Conservation (phyloP, 2,329 filamentous ascomycete genomes). For the Aspergillus sp. region DNA sequence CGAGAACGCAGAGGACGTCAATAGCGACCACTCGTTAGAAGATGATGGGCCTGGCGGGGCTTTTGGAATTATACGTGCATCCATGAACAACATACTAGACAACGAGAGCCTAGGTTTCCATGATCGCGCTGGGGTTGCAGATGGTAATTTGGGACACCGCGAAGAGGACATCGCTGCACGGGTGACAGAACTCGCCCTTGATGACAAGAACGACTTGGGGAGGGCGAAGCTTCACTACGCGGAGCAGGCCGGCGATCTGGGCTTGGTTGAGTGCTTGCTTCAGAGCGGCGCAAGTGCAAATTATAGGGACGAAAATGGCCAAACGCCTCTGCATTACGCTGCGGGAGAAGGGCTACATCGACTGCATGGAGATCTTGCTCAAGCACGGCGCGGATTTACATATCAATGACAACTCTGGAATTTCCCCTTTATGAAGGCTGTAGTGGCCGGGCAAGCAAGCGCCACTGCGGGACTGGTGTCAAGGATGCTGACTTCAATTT, state of each 20-base stretch:
- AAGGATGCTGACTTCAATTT: conserved; percentile 15
- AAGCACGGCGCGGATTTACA: conserved; percentile 16
- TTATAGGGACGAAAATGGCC: conserved; percentile 16
- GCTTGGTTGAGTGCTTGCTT: background rate
- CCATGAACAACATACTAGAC: conserved; percentile 27
- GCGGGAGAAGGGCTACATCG: conserved; percentile 15
- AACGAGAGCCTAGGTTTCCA: background rate
- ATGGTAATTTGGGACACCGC: background rate
- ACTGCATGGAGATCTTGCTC: conserved; percentile 17
- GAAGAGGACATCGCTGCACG: background rate
- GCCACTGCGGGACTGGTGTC: conserved; percentile 7
- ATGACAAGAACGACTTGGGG: background rate
- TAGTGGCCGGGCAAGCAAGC: conserved; percentile 19
- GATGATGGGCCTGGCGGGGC: conserved; percentile 14
- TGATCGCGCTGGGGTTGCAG: background rate
- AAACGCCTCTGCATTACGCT: conserved; percentile 26
- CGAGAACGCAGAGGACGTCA: conserved; percentile 15
- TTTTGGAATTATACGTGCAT: conserved; percentile 19
- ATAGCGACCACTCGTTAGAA: conserved; percentile 25
- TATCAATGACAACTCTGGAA: conserved; percentile 20
- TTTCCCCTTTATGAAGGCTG: conserved; percentile 25
- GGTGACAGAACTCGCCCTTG: background rate
- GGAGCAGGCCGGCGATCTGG: background rate
- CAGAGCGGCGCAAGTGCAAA: background rate
- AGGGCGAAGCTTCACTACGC: background rate